These are phyloP conservation scores for Teunomyces stri DNA, from an alignment of 805 yeast genomes.

Conservation along the genomic window DNA sequence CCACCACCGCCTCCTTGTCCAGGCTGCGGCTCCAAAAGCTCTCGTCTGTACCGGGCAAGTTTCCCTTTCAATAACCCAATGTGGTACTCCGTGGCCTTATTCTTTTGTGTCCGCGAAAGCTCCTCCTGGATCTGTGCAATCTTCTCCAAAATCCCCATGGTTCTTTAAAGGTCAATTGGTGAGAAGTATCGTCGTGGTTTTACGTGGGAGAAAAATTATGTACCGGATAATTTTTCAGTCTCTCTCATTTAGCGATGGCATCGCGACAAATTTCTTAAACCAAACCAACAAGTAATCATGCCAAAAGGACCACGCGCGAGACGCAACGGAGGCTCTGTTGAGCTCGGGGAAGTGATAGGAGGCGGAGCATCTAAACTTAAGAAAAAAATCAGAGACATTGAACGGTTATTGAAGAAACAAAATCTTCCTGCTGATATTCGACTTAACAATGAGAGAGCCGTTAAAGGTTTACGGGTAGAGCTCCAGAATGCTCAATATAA, in stretches of 20 bases:
- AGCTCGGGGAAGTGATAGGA: conserved; percentile 29
- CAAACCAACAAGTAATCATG: conserved; percentile 8
- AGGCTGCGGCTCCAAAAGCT: conserved; percentile 85
- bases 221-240: neutral
- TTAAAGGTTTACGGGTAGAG: conserved; percentile 62
- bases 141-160: conserved; percentile 49
- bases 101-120: conserved; percentile 91
- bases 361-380: conserved; percentile 56
- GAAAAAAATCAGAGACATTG: conserved; percentile 84
- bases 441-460: conserved; percentile 71
- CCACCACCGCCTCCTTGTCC: conserved; percentile 69
- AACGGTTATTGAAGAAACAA: conserved; percentile 63
- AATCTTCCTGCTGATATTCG: conserved; percentile 62
- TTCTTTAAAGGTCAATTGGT: neutral
- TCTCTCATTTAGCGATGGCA: neutral
- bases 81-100: conserved; percentile 97
- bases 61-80: conserved; percentile 92
- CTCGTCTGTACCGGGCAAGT: conserved; percentile 87
- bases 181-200: too few species aligned
- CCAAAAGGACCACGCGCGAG: conserved; percentile 18
- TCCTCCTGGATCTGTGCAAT: conserved; percentile 90
- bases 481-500: conserved; percentile 46
- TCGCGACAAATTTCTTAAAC: neutral
- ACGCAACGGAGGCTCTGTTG: conserved; percentile 19
- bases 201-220: neutral